Base-by-base conservation (phyloP, 768 basidiomycete genomes). In the Lactarius quietus region DNA sequence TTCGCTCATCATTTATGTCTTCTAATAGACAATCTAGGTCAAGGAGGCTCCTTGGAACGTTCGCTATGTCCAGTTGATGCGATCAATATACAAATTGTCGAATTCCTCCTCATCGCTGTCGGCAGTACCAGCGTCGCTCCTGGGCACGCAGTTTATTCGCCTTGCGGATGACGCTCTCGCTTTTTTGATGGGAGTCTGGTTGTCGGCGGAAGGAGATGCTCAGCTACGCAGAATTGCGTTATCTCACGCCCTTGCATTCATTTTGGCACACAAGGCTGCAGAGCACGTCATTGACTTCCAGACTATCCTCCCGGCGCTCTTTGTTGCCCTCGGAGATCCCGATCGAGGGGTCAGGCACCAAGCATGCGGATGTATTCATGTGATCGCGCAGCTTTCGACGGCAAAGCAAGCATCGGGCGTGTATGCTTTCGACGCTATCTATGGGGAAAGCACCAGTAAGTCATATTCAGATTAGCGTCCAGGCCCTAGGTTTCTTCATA, bases 151-250 rank as follows among this genome's bases (percentile, higher is more conserved):
- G 3, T 93, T 98, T 72, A 75, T 82, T 36, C 84, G 80, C 63
- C 77, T 96, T 15, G 84, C 83, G 59, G 84, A 88, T 35, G 88
- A 88, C 61, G 81, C 89, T 0, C 77, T 98, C 15, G 80, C 86
- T 0, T 96, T 99, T 79, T 83, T 99, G 14, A 84, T 89, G 0
- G 88, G 90, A 0, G 72, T 90, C 29, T 92, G 90, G 83, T 78
- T 75, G 29, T 58, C 66, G 18, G 59, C 66, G 10, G 57, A 72
- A 15, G 61, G 23, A 57, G 61, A 75, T 3, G 69, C 73, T 23
- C 69, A 76, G 56, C 80, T 79, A 65, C 81, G 76, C 63, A 76
- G 81, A 3, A 80, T 86, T 1, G 87, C 93, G 0, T 78, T 98
- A 10, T 77, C 82, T 6, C 94, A 98, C 72, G 86, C 87, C 23